phyloP scores from a whole-genome alignment of 768 basidiomycete species.

The Leccinum variicolor region DNA sequence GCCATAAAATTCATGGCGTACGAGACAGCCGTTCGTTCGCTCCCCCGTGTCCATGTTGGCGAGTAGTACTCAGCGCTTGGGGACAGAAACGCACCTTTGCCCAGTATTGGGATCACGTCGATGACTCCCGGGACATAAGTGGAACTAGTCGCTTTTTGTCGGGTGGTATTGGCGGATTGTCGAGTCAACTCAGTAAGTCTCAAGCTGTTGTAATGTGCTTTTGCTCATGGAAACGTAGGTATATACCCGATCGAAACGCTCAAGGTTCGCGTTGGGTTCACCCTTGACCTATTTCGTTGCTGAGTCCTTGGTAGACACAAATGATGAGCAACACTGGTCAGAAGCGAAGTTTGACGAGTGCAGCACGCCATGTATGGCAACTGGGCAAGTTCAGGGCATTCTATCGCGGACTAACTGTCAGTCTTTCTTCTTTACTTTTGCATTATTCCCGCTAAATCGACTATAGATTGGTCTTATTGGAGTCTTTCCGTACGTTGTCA shows the following conservation, averaged over 20 bases:
- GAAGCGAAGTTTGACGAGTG: slow-evolving; percentile 54
- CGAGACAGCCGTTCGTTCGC: slow-evolving; percentile 76
- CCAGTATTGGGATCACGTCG: slow-evolving; percentile 84
- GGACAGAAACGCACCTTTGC: slow-evolving; percentile 92
- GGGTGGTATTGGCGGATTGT: slow-evolving; percentile 94
- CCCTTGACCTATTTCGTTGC: not conserved
- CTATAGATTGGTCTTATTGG: slow-evolving; percentile 87
- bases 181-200: slow-evolving; percentile 81
- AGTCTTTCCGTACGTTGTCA: slow-evolving; percentile 81
- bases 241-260: slow-evolving; percentile 97
- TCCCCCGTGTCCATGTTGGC: slow-evolving; percentile 11
- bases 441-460: slow-evolving; percentile 12
- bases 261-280: slow-evolving; percentile 50
- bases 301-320: slow-evolving; percentile 58
- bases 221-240: slow-evolving; percentile 43
- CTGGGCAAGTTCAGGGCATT: slow-evolving; percentile 80
- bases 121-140: slow-evolving; percentile 85
- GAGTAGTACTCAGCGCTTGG: slow-evolving; percentile 16
- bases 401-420: slow-evolving; percentile 86
- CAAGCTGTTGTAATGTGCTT: slow-evolving; percentile 3
- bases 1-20: slow-evolving; percentile 98
- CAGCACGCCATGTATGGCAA: slow-evolving; percentile 71
- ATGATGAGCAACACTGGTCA: slow-evolving; percentile 88
- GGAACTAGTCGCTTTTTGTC: slow-evolving; percentile 91
- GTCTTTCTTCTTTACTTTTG: slow-evolving; percentile 31